These are phyloP conservation scores for Gyromitra esculenta DNA, from an alignment of 2,329 filamentous ascomycete genomes.

Conservation along the genomic window DNA sequence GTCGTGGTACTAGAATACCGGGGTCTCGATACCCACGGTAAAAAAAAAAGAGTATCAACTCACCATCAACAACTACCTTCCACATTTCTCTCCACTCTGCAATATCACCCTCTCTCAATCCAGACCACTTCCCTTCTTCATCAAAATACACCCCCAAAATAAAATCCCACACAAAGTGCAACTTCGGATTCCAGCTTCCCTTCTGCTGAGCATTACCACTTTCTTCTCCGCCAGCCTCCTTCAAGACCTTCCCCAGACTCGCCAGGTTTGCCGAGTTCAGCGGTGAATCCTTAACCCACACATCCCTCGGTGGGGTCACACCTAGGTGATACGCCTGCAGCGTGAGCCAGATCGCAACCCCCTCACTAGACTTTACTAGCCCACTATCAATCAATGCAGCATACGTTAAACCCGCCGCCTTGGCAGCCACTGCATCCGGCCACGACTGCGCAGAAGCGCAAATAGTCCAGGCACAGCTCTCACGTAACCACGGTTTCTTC, in stretches of 20 bases:
- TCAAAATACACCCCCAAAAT: slow-evolving; percentile 66
- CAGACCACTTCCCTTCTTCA: slow-evolving; percentile 47
- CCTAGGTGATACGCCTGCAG: slow-evolving; percentile 62
- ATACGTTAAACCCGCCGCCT: slow-evolving; percentile 71
- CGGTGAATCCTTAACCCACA: slow-evolving; percentile 47
- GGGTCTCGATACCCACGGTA: not conserved
- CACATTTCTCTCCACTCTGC: slow-evolving; percentile 79
- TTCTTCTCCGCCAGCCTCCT: slow-evolving; percentile 70
- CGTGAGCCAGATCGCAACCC: slow-evolving; percentile 86
- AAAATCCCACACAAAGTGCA: slow-evolving; percentile 88
- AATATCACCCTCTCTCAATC: slow-evolving; percentile 53
- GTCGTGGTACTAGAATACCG: slow-evolving; percentile 17
- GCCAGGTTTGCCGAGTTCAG: slow-evolving; percentile 71
- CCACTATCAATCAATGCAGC: slow-evolving; percentile 71
- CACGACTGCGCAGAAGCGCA: slow-evolving; percentile 72
- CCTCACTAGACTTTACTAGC: slow-evolving; percentile 83
- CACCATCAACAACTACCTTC: slow-evolving; percentile 85
- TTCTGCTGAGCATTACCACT: slow-evolving; percentile 63
- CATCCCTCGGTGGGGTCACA: slow-evolving; percentile 38
- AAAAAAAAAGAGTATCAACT: slow-evolving; percentile 60
- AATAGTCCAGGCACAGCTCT: slow-evolving; percentile 85
- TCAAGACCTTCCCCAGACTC: slow-evolving; percentile 78
- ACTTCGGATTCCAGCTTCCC: slow-evolving; percentile 79
- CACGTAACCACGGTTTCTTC: slow-evolving; percentile 87
- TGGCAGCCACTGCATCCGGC: slow-evolving; percentile 65